Evolutionary conservation across 352 stramenopile species (phyloP).

Genomic region (Globisporangium sylvaticum): DNA sequence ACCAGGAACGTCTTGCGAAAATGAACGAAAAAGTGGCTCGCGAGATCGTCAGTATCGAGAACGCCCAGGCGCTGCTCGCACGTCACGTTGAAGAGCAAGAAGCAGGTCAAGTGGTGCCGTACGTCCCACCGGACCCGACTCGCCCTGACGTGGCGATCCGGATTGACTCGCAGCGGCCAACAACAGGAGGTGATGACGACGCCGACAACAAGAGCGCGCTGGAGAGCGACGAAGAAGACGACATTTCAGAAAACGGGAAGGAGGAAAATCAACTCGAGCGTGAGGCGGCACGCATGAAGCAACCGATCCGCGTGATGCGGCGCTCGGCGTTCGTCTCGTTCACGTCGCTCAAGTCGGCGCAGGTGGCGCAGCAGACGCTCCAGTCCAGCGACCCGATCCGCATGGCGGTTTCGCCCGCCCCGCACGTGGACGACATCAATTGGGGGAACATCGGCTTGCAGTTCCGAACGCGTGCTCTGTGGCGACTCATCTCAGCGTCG

Average conservation of each 20-base stretch:
- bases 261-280: conserved; percentile 49
- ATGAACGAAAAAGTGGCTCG: conserved; percentile 55
- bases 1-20: conserved; percentile 44
- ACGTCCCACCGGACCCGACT: conserved; percentile 1
- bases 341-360: conserved; percentile 61
- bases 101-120: conserved; percentile 14
- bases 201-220: neutral
- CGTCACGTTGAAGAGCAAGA: conserved; percentile 32
- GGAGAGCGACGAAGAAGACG: conserved; percentile 10
- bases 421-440: conserved; percentile 62
- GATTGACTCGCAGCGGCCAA: neutral
- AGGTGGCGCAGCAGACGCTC: conserved; percentile 67
- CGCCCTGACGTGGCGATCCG: conserved; percentile 6
- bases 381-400: conserved; percentile 52
- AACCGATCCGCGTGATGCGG: conserved; percentile 62
- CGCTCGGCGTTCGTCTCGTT: conserved; percentile 76
- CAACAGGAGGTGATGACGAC: conserved; percentile 29
- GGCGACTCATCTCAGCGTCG: conserved; percentile 43
- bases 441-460: conserved; percentile 70
- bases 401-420: conserved; percentile 50
- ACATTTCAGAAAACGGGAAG: conserved; percentile 21
- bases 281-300: conserved; percentile 38
- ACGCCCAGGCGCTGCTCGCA: conserved; percentile 47
- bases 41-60: conserved; percentile 64
- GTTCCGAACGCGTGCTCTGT: conserved; percentile 45